Evolutionary conservation across 352 stramenopile species (phyloP), one percentile per base, ranked within the genome.

Genomic region (Globisporangium iwayamae): DNA sequence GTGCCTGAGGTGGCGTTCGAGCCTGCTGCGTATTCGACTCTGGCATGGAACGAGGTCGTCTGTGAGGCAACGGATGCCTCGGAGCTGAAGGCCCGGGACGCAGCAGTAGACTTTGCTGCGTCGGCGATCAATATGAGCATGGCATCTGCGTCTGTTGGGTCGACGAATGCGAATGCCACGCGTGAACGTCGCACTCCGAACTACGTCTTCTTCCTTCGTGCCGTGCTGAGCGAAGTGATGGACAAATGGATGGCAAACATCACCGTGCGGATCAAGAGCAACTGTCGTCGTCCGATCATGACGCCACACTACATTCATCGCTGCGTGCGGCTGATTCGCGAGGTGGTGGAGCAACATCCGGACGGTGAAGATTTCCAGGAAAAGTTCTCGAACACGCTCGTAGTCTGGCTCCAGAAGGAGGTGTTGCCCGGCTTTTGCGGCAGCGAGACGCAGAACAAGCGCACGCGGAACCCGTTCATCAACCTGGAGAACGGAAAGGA

Each of bases 191-290:
- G 81, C 34, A 91, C 80, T 13, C 85, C 85, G 56, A 94, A 92
- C 69, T 94, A 94, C 68, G 76, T 94, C 25, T 96, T 96, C 65
- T 89, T 96, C 54, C 79, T 96, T 18, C 76, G 87, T 52, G 87
- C 84, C 22, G 74, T 94, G 30, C 69, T 96, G 39, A 93, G 75
- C 53, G 87, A 96, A 64, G 80, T 84, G 4, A 94, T 96, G 87
- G 85, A 96, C 70, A 96, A 96, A 64, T 96, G 87, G 87, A 91
- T 94, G 82, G 82, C 83, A 18, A 91, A 85, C 46, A 76, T 93
- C 10, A 79, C 73, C 4, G 70, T 77, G 28, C 72, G 83, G 2
- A 71, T 79, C 22, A 92, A 91, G 54, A 79, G 66, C 10, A 92
- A 91, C 64, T 88, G 76, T 63, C 82, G 83, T 54, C 78, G 86